phyloP scores from a whole-genome alignment of 1,139 yeast species.

The Scheffersomyces insectosa region DNA sequence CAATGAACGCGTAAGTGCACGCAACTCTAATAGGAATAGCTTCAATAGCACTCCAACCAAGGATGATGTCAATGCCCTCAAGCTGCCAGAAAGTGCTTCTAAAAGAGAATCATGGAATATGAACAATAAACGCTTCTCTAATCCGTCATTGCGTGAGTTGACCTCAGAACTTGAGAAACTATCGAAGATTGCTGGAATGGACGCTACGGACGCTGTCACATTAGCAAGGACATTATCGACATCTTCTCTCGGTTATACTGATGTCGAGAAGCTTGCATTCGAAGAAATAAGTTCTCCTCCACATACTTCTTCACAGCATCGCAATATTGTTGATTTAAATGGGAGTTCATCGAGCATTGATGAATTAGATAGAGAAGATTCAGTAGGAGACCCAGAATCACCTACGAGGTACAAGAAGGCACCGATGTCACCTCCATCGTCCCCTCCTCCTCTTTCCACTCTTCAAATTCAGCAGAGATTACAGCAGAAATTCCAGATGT shows the following conservation, averaged over 20 bases:
- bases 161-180: slow-evolving; percentile 66
- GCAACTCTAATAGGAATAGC: neutral
- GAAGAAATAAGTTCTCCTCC: slow-evolving; percentile 33
- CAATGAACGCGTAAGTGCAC: too few relatives aligned
- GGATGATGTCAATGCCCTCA: neutral
- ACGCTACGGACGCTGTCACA: slow-evolving; percentile 72
- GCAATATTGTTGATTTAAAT: slow-evolving; percentile 4
- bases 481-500: slow-evolving; percentile 13
- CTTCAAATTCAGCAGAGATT: slow-evolving; percentile 15
- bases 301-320: slow-evolving; percentile 13
- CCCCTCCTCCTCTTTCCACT: slow-evolving; percentile 11
- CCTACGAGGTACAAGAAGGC: slow-evolving; percentile 7
- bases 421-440: neutral
- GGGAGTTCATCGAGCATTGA: slow-evolving; percentile 5
- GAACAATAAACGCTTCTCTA: slow-evolving; percentile 22
- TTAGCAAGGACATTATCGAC: slow-evolving; percentile 70
- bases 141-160: slow-evolving; percentile 66
- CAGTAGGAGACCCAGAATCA: slow-evolving; percentile 10
- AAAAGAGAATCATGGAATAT: slow-evolving; percentile 11
- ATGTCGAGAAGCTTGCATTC: slow-evolving; percentile 49
- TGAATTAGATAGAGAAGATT: slow-evolving; percentile 7
- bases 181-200: slow-evolving; percentile 71
- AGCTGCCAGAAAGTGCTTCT: slow-evolving; percentile 1
- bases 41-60: neutral
- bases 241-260: slow-evolving; percentile 57